Base-by-base conservation (phyloP, 352 stramenopile species). In the Phytophthora fragariaefolia region DNA sequence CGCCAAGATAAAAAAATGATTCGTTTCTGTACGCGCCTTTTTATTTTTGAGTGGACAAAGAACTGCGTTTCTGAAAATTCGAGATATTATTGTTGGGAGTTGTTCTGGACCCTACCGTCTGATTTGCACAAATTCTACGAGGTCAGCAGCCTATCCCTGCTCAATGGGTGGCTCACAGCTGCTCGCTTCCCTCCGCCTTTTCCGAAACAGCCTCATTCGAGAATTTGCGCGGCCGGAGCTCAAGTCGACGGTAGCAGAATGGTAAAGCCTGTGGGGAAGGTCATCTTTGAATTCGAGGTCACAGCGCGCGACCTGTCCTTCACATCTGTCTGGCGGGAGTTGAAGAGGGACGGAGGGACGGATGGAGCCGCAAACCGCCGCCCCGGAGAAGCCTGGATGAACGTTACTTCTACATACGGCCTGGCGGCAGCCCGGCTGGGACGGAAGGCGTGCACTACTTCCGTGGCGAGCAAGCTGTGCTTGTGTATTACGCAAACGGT, bases 401-500 rank as follows among this genome's bases (percentile, higher is more conserved):
- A 13, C 32, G 23, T 15, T 56, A 64, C 45, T 42, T 26, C 22
- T 64, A 64, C 46, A 56, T 57, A 2, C 28, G 30, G 22, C 57
- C 57, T 8, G 7, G n/a, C 7, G 30, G 1, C 1, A 38, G 36
- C 32, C 8, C 15, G 4, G 22, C 4, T 2, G 56, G 56, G 6
- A 12, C 23, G 1, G 53, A 60, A 17, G 53, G 53, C 17, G 38
- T 60, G 1, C 24, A 60, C 10, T 45, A 23, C 40, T 30, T 60
- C 27, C 38, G 23, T 2, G 53, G 56, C 20, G 32, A 63, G 24
- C 43, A 54, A 5, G 56, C 6, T 45, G 45, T 63, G 6, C 30
- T 63, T 0, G 45, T 49, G 22, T 63, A 40, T 30, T 63, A 56
- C 53, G 26, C 56, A 5, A 63, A 56, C 1, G 12, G 43, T 63